A percentile compares a stretch with the other conserved stretches of the same genome.
Evolutionary conservation across 2,329 filamentous ascomycete genomes (phyloP).

Genomic region (Phoma herbarum): DNA sequence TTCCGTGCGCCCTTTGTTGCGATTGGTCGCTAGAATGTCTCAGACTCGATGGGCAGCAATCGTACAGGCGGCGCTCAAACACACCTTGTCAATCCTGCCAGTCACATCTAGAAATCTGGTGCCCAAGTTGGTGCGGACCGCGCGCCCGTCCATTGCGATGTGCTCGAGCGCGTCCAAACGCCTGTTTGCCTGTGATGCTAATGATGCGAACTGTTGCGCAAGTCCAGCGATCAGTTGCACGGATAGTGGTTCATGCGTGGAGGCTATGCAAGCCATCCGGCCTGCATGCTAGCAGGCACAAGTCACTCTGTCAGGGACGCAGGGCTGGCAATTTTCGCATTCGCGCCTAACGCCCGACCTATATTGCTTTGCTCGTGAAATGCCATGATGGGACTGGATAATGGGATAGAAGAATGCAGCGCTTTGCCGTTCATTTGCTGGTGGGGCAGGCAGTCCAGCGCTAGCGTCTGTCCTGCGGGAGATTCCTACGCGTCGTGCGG

Average conservation of each 20-base stretch:
- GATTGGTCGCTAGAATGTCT: conserved; percentile 24
- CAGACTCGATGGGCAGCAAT: conserved; percentile 40
- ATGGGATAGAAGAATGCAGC: conserved; percentile 21
- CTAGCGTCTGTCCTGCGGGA: conserved; percentile 12
- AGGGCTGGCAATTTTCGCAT: conserved; percentile 32
- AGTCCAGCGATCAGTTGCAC: conserved; percentile 13
- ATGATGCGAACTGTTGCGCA: conserved; percentile 13
- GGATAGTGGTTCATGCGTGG: conserved; percentile 19
- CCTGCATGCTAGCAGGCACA: conserved; percentile 17
- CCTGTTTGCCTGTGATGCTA: conserved; percentile 13
- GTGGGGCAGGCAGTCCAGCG: conserved; percentile 31
- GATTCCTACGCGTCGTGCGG: conserved; percentile 27
- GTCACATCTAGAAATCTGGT: not conserved
- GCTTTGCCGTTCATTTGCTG: conserved; percentile 33
- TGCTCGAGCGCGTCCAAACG: conserved; percentile 10
- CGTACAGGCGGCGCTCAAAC: conserved; percentile 26
- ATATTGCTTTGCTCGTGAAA: conserved; percentile 26
- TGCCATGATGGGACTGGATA: conserved; percentile 16
- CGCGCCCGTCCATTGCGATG: conserved; percentile 9
- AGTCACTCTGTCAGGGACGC: conserved; percentile 31
- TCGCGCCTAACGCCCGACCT: conserved; percentile 38
- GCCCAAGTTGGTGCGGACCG: conserved; percentile 8
- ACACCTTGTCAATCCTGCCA: conserved; percentile 13
- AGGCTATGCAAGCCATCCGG: conserved; percentile 36
- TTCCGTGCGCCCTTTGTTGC: conserved; percentile 7